phyloP scores from a whole-genome alignment of 306 rosid species.

The Carpinus fangiana region DNA sequence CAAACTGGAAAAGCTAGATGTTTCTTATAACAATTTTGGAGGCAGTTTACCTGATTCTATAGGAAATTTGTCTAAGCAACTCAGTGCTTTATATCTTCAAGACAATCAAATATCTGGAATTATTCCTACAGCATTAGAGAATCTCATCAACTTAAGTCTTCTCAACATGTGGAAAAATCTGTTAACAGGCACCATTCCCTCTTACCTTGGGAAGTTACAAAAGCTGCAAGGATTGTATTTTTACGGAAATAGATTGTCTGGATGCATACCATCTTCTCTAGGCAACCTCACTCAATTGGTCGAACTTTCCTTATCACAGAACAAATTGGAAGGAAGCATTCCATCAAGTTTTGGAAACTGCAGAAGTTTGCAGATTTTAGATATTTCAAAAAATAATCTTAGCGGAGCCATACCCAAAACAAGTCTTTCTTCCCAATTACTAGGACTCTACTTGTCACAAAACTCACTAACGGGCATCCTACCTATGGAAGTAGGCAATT shows the following conservation, averaged over 20 bases:
- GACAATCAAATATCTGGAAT: slow-evolving; percentile 23
- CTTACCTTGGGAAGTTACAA: slow-evolving; percentile 1
- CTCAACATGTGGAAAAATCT: background rate
- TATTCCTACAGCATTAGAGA: slow-evolving; percentile 31
- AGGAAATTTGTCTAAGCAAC: slow-evolving; percentile 37
- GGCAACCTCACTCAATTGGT: slow-evolving; percentile 22
- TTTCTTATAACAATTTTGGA: slow-evolving; percentile 32
- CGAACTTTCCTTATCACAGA: background rate
- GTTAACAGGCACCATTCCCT: slow-evolving; percentile 26
- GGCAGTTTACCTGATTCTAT: slow-evolving; percentile 32
- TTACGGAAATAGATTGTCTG: background rate
- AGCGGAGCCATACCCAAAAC: slow-evolving; percentile 35
- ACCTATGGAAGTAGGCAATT: slow-evolving; percentile 18
- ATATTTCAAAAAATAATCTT: slow-evolving; percentile 17
- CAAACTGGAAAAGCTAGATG: background rate
- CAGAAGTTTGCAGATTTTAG: background rate
- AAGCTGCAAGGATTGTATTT: background rate
- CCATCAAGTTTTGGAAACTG: slow-evolving; percentile 28
- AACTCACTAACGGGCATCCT: slow-evolving; percentile 33
- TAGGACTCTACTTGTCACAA: slow-evolving; percentile 18
- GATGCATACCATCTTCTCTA: slow-evolving; percentile 26
- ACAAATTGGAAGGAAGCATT: too few species aligned
- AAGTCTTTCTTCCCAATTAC: slow-evolving; percentile 13
- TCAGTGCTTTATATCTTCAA: background rate
- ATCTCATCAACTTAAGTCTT: background rate